phyloP scores from a whole-genome alignment of 2,329 filamentous ascomycete species.

The Talaromyces sp. region DNA sequence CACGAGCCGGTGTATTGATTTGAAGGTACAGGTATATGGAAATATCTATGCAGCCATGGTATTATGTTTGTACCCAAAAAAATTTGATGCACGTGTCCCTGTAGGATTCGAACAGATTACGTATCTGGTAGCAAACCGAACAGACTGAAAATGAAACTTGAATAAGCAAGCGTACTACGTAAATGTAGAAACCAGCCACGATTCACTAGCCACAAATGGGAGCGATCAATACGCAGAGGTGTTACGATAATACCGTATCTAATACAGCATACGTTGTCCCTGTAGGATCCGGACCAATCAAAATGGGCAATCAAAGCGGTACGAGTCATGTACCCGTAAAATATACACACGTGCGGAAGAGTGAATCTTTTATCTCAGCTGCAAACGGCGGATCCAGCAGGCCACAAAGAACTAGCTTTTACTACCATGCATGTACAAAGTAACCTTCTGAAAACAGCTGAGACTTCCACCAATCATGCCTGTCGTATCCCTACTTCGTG shows the following conservation, averaged over 20 bases:
- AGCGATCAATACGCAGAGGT: not conserved
- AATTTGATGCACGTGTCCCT: not conserved
- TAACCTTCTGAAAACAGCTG: not conserved
- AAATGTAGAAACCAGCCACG: not conserved
- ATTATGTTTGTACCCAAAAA: not conserved
- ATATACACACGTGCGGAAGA: not conserved
- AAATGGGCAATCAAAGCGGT: not conserved
- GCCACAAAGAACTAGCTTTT: not conserved
- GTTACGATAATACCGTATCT: not conserved
- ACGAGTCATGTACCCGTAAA: not conserved
- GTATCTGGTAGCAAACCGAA: not conserved
- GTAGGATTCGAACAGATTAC: not conserved
- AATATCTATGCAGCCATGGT: not conserved
- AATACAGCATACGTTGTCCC: not conserved
- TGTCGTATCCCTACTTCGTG: not conserved
- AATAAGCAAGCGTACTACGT: not conserved
- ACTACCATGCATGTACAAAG: not conserved
- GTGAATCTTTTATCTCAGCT: not conserved
- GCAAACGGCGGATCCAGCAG: slow-evolving; percentile 3
- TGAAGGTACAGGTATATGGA: not conserved
- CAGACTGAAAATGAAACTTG: too few species aligned
- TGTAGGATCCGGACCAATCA: not conserved
- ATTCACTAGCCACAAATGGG: not conserved
- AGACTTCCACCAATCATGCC: not conserved
- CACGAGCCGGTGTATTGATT: not conserved